phyloP scores from a whole-genome alignment of 352 stramenopile genomes.

The Phytopythium mirpurense region DNA sequence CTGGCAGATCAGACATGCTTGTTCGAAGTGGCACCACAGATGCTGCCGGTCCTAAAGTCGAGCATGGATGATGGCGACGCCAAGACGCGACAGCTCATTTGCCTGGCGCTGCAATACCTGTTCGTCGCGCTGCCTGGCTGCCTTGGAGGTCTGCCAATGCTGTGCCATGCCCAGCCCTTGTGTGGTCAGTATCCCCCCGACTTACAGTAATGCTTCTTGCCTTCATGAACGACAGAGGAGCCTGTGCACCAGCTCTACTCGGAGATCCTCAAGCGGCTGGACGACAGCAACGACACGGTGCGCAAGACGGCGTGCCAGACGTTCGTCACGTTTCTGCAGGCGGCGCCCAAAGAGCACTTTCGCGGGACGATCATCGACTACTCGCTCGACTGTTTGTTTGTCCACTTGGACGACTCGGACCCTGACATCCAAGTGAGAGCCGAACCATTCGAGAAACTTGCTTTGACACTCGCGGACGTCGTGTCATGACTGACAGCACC shows the following conservation, averaged over 20 bases:
- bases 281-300: constrained; percentile 90
- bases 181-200: too few species aligned
- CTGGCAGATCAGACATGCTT: constrained; percentile 72
- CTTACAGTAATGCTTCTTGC: too few species aligned
- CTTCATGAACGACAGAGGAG: constrained; percentile 46
- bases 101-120: constrained; percentile 83
- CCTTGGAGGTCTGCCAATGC: constrained; percentile 41
- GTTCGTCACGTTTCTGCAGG: constrained; percentile 82
- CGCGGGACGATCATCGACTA: constrained; percentile 89
- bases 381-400: constrained; percentile 87
- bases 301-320: constrained; percentile 84
- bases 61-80: constrained; percentile 86
- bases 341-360: constrained; percentile 82
- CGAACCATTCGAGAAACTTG: neutral
- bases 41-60: constrained; percentile 86
- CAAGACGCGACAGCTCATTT: constrained; percentile 86
- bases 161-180: neutral
- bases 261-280: constrained; percentile 90
- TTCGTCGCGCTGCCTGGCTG: constrained; percentile 77
- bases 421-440: constrained; percentile 68
- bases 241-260: constrained; percentile 89
- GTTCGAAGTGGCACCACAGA: constrained; percentile 82
- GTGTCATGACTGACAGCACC: neutral
- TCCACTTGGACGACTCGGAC: constrained; percentile 89
- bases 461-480: neutral